These are phyloP conservation scores for Setaria viridis DNA, from an alignment of 202 grass and related monocot genomes.

Conservation along the genomic window DNA sequence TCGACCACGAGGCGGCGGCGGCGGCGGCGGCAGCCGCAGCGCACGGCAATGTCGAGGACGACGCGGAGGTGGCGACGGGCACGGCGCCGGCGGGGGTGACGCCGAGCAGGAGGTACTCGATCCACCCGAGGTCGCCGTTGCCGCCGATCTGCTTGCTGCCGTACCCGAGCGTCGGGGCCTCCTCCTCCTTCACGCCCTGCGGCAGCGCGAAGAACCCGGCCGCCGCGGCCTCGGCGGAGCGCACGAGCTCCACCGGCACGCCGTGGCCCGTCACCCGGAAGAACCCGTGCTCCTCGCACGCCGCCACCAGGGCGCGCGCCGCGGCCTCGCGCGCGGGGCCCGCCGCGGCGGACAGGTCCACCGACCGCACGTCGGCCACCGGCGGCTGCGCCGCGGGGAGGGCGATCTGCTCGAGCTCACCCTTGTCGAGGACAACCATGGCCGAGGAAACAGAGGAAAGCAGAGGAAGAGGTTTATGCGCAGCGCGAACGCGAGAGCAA, in stretches of 20 bases:
- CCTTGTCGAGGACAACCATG: constrained; percentile 75
- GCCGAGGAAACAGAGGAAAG: constrained; percentile 29
- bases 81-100: constrained; percentile 50
- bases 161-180: constrained; percentile 58
- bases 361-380: constrained; percentile 41
- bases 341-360: constrained; percentile 58
- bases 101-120: constrained; percentile 86
- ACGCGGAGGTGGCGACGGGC: constrained; percentile 17
- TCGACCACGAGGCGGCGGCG: neutral
- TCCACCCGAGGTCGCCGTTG: constrained; percentile 79
- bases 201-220: constrained; percentile 69
- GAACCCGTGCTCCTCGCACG: constrained; percentile 84
- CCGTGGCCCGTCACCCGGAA: constrained; percentile 82
- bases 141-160: constrained; percentile 71
- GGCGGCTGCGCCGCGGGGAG: constrained; percentile 49
- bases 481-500: neutral
- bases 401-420: constrained; percentile 72
- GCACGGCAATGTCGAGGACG: constrained; percentile 53
- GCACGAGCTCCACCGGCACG: constrained; percentile 59
- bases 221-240: constrained; percentile 60
- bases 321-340: constrained; percentile 35
- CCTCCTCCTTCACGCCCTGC: constrained; percentile 68
- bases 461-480: constrained; percentile 27
- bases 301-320: constrained; percentile 58
- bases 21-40: neutral